Base-by-base conservation (phyloP, 305 asterid genomes). In the Solanum chacoense region DNA sequence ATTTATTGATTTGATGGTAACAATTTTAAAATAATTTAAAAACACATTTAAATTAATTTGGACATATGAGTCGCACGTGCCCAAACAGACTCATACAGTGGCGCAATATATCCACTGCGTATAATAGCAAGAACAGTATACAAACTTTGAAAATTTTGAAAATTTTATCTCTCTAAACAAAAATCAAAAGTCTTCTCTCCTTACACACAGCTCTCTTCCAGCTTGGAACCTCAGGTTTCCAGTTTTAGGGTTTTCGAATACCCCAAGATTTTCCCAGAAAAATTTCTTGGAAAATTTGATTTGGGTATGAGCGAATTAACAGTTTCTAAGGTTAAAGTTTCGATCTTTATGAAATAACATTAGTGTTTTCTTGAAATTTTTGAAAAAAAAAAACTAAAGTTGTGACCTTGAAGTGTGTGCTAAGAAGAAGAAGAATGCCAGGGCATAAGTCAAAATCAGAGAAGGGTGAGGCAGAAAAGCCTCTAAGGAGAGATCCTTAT, bases 401-500 rank as follows among this genome's bases (percentile, higher is more conserved):
- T 55, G 88, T 81, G 78, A 77, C 29, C 71, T 76, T 35, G 34
- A 88, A 74, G 90, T 45, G 87, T 67, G 77, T 63, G 71, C 71
- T 63, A 65, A 75, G 59, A 75, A 84, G 74, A 69, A 28, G 87
- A 87, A 91, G 90, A 93, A 97, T 97, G 99, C 94, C 95, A 74
- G 97, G 95, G 80, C 93, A 91, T 87, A 95, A 94, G 90, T 92
- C 97, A 83, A 96, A 94, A 91, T 89, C 94, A 40, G 99, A 93
- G 90, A 97, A 93, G 91, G 92, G 91, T 35, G 96, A 93, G 14
- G 91, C 87, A 77, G 93, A 91, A 73, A 93, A 94, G 94, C 94
- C 93, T 96, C 91, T 88, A 91, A 91, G 98, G 90, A 94, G 97
- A 88, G 99, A 95, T 91, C 98, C 99, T 14, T 96, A 97, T 86